Percentiles rank a stretch among this genome's conserved stretches.
These are phyloP conservation scores for Pyrus hybrid DNA, from an alignment of 331 rosid genomes.

Conservation along the genomic window DNA sequence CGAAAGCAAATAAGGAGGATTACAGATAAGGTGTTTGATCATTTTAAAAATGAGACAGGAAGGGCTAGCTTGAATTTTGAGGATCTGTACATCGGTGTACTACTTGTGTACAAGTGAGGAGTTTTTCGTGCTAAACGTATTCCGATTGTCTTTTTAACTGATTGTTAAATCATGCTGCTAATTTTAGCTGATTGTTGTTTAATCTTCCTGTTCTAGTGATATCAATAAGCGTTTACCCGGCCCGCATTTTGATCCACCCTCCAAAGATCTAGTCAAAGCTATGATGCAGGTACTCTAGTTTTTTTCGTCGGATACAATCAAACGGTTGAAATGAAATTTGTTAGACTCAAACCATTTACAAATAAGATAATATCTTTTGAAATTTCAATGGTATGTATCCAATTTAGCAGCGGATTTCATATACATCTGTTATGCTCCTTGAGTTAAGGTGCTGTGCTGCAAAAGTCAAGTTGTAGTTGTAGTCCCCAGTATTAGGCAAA, in stretches of 20 bases:
- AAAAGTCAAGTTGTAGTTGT: not conserved
- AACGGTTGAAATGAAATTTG: not conserved
- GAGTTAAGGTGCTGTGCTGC: not conserved
- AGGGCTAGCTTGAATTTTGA: conserved; percentile 49
- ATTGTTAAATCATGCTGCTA: not conserved
- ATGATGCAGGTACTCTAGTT: conserved; percentile 44
- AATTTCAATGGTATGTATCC: not conserved
- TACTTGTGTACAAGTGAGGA: conserved; percentile 84
- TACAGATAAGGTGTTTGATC: conserved; percentile 48
- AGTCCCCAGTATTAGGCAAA: not conserved
- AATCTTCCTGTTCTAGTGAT: conserved; percentile 45
- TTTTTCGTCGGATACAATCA: not conserved
- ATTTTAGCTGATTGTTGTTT: not conserved
- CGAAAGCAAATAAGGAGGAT: conserved; percentile 47
- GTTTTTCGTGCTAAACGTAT: not conserved
- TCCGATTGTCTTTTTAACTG: not conserved
- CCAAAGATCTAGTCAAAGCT: conserved; percentile 42
- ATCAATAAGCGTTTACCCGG: conserved; percentile 76
- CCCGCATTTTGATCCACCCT: conserved; percentile 78
- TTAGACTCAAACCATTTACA: not conserved
- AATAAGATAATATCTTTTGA: not conserved
- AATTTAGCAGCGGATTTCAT: not conserved
- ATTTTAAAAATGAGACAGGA: conserved; percentile 17
- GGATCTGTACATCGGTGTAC: conserved; percentile 75
- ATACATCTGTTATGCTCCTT: not conserved